phyloP scores from a whole-genome alignment of 768 basidiomycete genomes.

The Obba rivulosa region DNA sequence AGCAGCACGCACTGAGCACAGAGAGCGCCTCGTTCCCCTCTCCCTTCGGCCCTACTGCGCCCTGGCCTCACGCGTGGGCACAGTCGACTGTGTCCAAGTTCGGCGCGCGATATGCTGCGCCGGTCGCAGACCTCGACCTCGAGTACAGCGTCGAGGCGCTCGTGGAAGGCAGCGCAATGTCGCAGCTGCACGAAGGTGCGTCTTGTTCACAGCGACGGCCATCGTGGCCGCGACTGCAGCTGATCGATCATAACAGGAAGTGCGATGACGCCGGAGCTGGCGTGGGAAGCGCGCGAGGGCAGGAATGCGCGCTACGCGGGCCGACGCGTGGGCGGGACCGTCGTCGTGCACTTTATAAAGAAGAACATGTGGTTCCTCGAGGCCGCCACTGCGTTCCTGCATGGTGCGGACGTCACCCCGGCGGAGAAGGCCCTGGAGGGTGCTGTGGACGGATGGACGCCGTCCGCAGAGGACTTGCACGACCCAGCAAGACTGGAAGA shows the following conservation, averaged over 20 bases:
- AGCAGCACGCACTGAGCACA: conserved; percentile 9
- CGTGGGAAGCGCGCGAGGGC: conserved; percentile 73
- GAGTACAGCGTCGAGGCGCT: conserved; percentile 83
- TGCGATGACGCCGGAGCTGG: conserved; percentile 53
- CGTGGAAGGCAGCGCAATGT: conserved; percentile 89
- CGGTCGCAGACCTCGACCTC: conserved; percentile 58
- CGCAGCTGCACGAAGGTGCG: conserved; percentile 58
- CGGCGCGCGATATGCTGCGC: conserved; percentile 67
- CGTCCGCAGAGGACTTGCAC: not conserved
- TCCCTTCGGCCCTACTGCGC: conserved; percentile 20
- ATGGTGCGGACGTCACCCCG: conserved; percentile 68
- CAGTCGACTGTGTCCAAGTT: conserved; percentile 87
- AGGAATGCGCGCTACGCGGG: conserved; percentile 56
- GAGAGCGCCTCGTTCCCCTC: conserved; percentile 19
- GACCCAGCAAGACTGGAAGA: not conserved
- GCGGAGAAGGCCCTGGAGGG: conserved; percentile 20
- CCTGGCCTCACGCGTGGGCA: conserved; percentile 57
- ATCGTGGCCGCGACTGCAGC: conserved; percentile 1
- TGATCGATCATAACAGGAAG: conserved; percentile 35
- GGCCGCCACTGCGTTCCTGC: conserved; percentile 83
- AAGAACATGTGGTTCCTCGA: conserved; percentile 95
- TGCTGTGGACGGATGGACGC: not conserved
- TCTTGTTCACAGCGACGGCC: not conserved
- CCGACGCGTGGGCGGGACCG: conserved; percentile 81
- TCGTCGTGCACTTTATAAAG: conserved; percentile 97